phyloP scores from a whole-genome alignment of 1,284 basidiomycete species.

The Cutaneotrichosporon sp. region DNA sequence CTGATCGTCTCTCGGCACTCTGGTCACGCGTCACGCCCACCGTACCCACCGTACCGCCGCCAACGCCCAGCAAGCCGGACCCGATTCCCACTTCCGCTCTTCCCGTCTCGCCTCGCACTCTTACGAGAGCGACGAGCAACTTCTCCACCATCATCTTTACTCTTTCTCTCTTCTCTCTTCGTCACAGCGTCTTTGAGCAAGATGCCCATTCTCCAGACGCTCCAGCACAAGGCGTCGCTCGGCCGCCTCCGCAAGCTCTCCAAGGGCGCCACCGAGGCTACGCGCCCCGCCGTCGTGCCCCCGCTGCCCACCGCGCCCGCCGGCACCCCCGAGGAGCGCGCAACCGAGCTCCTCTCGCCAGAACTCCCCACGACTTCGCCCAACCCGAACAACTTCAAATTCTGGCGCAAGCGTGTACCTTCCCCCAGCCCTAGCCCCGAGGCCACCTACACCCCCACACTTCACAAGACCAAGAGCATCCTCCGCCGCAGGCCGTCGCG shows the following conservation, averaged over 20 bases:
- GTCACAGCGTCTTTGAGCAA: neutral
- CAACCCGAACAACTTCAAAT: slow-evolving; percentile 8
- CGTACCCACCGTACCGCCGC: too few species aligned
- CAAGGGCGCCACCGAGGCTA: neutral
- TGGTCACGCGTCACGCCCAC: slow-evolving; percentile 8
- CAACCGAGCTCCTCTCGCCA: neutral
- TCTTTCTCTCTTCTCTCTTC: neutral
- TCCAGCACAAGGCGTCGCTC: slow-evolving; percentile 22
- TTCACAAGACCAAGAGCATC: slow-evolving; percentile 8
- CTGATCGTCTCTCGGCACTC: neutral
- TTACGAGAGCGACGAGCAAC: neutral
- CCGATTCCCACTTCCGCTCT: neutral
- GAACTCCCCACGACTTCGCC: neutral
- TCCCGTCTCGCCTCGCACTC: neutral
- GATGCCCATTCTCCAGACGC: slow-evolving; percentile 21
- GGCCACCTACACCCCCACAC: neutral
- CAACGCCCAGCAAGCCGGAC: neutral
- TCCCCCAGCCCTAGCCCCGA: neutral
- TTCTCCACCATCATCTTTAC: too few species aligned
- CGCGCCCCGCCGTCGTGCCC: neutral
- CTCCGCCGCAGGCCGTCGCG: slow-evolving; percentile 12
- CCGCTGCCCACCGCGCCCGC: neutral
- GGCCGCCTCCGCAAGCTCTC: slow-evolving; percentile 20
- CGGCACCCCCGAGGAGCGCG: neutral
- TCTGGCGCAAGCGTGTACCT: slow-evolving; percentile 12